These are phyloP conservation scores for Fusarium xylarioides DNA, from an alignment of 2,329 filamentous ascomycete species.

Conservation along the genomic window DNA sequence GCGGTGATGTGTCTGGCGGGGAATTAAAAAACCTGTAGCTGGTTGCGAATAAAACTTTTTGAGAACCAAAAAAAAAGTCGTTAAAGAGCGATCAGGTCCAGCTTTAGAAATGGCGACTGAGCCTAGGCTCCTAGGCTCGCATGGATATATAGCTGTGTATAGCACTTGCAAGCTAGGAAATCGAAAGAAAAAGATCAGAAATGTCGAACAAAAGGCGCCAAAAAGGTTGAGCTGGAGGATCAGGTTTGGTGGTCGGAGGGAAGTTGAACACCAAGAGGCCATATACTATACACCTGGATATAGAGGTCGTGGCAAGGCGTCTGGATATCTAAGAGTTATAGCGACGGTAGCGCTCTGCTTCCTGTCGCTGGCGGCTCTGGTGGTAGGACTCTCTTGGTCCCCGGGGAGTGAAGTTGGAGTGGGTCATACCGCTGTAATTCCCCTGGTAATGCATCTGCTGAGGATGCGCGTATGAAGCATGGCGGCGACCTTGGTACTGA, in stretches of 20 bases:
- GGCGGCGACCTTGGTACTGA: neutral
- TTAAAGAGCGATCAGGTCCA: neutral
- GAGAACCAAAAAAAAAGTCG: neutral
- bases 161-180: neutral
- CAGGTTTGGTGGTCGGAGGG: neutral
- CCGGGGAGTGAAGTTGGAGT: neutral
- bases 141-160: neutral
- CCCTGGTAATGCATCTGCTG: neutral
- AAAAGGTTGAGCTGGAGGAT: neutral
- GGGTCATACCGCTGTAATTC: neutral
- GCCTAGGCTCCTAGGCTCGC: conserved; percentile 10
- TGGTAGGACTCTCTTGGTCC: neutral
- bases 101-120: neutral
- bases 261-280: neutral
- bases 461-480: conserved; percentile 5
- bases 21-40: neutral
- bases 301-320: neutral
- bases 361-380: neutral
- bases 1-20: neutral
- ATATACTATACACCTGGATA: neutral
- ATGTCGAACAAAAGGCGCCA: neutral
- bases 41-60: neutral
- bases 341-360: conserved; percentile 7
- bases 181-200: neutral
- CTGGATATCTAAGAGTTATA: neutral